phyloP scores from a whole-genome alignment of 495 filamentous ascomycete genomes.

The Thozetella sp. region DNA sequence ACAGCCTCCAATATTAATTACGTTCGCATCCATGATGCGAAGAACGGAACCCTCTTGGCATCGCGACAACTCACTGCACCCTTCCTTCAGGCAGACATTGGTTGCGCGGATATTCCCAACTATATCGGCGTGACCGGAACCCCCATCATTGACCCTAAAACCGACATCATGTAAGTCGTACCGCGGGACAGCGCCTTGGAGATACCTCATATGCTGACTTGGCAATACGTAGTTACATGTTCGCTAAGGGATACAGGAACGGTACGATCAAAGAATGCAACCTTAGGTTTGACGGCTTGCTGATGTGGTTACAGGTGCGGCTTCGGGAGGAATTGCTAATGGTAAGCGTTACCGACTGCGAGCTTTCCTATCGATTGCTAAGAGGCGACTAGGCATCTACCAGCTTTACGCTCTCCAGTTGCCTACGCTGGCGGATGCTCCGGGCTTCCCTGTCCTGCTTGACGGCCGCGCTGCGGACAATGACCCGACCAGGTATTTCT shows the following conservation, averaged over 20 bases:
- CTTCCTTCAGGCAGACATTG: constrained; percentile 33
- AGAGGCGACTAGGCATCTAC: constrained; percentile 20
- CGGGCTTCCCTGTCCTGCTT: constrained; percentile 36
- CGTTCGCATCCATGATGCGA: constrained; percentile 5
- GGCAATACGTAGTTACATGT: constrained; percentile 28
- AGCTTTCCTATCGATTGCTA: constrained; percentile 4
- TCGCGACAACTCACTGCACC: constrained; percentile 20
- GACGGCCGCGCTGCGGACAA: constrained; percentile 41
- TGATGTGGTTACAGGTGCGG: constrained; percentile 4
- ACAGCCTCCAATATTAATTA: constrained; percentile 37
- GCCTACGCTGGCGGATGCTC: constrained; percentile 27
- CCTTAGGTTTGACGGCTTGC: not conserved
- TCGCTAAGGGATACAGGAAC: constrained; percentile 37
- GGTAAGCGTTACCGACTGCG: constrained; percentile 8
- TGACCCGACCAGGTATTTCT: constrained; percentile 36
- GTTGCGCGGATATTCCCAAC: constrained; percentile 39
- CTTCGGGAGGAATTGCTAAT: constrained; percentile 25
- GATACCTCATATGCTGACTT: not conserved
- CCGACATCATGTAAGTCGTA: constrained; percentile 26
- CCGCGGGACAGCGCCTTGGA: too few species aligned
- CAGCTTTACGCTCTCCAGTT: constrained; percentile 38
- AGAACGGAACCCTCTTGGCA: constrained; percentile 12
- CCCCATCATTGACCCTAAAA: constrained; percentile 32
- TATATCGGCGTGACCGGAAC: constrained; percentile 36
- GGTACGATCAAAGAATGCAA: not conserved